phyloP scores from a whole-genome alignment of 352 stramenopile genomes.

The Phytophthora cactorum region DNA sequence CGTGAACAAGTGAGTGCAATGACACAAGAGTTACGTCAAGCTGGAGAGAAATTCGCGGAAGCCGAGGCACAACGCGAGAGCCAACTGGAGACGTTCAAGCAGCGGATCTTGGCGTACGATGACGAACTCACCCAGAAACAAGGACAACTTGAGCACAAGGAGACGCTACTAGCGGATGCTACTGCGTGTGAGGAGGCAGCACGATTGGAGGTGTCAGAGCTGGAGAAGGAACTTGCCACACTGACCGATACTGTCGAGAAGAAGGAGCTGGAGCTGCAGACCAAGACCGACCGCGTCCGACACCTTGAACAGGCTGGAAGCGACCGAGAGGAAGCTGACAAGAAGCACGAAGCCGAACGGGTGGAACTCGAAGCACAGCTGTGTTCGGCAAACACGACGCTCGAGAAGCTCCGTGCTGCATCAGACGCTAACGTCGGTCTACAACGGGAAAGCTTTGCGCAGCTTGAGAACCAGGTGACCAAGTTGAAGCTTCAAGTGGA shows the following conservation, averaged over 20 bases:
- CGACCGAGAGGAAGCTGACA: conserved; percentile 14
- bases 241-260: conserved; percentile 25
- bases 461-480: conserved; percentile 36
- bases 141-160: conserved; percentile 27
- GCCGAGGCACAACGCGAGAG: conserved; percentile 31
- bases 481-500: conserved; percentile 46
- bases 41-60: conserved; percentile 13
- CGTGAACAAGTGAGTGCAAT: conserved; percentile 20
- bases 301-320: conserved; percentile 19
- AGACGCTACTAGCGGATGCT: conserved; percentile 22
- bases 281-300: conserved; percentile 6
- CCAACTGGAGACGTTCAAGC: conserved; percentile 42
- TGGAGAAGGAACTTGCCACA: conserved; percentile 30
- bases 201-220: conserved; percentile 25
- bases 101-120: conserved; percentile 34
- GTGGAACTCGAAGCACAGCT: conserved; percentile 42
- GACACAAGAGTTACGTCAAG: conserved; percentile 26
- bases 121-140: conserved; percentile 32
- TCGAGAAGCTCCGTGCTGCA: conserved; percentile 40
- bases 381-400: conserved; percentile 35
- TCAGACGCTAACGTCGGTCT: conserved; percentile 19
- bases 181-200: conserved; percentile 21
- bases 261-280: conserved; percentile 37
- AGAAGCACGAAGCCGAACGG: conserved; percentile 27
- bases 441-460: conserved; percentile 23